phyloP scores from a whole-genome alignment of 1,284 basidiomycete genomes.

The Cryptococcus maquisensis region DNA sequence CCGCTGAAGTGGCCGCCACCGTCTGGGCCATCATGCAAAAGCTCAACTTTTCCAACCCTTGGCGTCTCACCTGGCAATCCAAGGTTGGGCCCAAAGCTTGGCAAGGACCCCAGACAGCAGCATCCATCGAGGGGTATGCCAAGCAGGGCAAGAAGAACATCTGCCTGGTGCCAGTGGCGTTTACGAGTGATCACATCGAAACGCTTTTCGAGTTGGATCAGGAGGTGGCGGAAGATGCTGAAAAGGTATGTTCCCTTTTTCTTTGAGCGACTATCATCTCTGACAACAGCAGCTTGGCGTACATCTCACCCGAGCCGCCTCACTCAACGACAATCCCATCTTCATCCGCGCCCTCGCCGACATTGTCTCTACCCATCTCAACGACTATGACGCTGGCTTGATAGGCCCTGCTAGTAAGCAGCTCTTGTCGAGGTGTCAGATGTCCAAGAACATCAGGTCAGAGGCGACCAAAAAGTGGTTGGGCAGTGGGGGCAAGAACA shows the following conservation, averaged over 20 bases:
- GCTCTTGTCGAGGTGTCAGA: slow-evolving; percentile 83
- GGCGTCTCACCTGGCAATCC: slow-evolving; percentile 95
- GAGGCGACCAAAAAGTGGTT: slow-evolving; percentile 86
- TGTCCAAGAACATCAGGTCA: slow-evolving; percentile 85
- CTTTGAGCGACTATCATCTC: background rate
- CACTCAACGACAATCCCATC: slow-evolving; percentile 96
- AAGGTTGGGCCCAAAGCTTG: slow-evolving; percentile 96
- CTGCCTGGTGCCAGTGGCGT: slow-evolving; percentile 93
- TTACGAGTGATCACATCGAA: slow-evolving; percentile 99
- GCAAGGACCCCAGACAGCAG: slow-evolving; percentile 96
- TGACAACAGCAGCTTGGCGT: slow-evolving; percentile 67
- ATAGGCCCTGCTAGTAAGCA: slow-evolving; percentile 68
- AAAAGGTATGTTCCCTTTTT: slow-evolving; percentile 61
- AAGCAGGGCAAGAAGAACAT: slow-evolving; percentile 80
- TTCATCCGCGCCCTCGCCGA: slow-evolving; percentile 97
- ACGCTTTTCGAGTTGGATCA: slow-evolving; percentile 95
- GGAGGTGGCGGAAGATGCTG: slow-evolving; percentile 87
- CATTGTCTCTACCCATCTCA: slow-evolving; percentile 77
- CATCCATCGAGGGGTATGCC: slow-evolving; percentile 87
- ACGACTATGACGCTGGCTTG: slow-evolving; percentile 53
- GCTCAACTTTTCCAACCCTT: slow-evolving; percentile 65
- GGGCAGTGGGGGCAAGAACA: slow-evolving; percentile 42
- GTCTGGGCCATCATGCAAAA: slow-evolving; percentile 86
- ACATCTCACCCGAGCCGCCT: slow-evolving; percentile 83
- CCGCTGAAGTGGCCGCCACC: slow-evolving; percentile 90